phyloP scores from a whole-genome alignment of 2,329 filamentous ascomycete genomes.

The Neofusicoccum laricinum region DNA sequence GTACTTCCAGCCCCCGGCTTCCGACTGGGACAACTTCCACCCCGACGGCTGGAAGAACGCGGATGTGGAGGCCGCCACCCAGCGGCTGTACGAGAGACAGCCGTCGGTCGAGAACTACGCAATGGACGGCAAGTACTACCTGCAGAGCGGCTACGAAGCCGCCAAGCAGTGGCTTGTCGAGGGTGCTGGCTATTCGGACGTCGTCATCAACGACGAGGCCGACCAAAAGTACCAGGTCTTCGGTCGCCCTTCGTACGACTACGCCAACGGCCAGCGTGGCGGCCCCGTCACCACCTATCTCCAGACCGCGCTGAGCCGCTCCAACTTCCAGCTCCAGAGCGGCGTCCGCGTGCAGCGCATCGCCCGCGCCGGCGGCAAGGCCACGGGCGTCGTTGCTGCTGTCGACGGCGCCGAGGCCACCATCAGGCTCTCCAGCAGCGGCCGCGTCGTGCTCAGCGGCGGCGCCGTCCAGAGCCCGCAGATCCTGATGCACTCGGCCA shows the following conservation, averaged over 20 bases:
- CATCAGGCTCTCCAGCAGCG: conserved; percentile 28
- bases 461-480: conserved; percentile 30
- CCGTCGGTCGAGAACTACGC: conserved; percentile 47
- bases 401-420: conserved; percentile 31
- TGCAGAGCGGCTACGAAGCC: conserved; percentile 48
- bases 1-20: conserved; percentile 53
- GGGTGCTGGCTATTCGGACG: conserved; percentile 46
- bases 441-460: conserved; percentile 37
- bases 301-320: conserved; percentile 42
- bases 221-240: conserved; percentile 50
- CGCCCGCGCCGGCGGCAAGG: conserved; percentile 38
- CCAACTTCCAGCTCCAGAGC: conserved; percentile 34
- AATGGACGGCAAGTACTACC: conserved; percentile 44
- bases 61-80: conserved; percentile 48
- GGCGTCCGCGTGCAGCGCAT: conserved; percentile 46
- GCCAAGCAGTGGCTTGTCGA: conserved; percentile 52
- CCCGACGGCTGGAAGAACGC: conserved; percentile 51
- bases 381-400: conserved; percentile 43
- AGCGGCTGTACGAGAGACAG: conserved; percentile 44
- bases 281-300: conserved; percentile 52
- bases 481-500: conserved; percentile 41
- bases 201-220: conserved; percentile 46
- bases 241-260: conserved; percentile 49
- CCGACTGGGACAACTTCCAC: conserved; percentile 52
- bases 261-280: conserved; percentile 49